Base-by-base conservation (phyloP, 2,329 filamentous ascomycete genomes). In the Paraphaeosphaeria sporulosa region DNA sequence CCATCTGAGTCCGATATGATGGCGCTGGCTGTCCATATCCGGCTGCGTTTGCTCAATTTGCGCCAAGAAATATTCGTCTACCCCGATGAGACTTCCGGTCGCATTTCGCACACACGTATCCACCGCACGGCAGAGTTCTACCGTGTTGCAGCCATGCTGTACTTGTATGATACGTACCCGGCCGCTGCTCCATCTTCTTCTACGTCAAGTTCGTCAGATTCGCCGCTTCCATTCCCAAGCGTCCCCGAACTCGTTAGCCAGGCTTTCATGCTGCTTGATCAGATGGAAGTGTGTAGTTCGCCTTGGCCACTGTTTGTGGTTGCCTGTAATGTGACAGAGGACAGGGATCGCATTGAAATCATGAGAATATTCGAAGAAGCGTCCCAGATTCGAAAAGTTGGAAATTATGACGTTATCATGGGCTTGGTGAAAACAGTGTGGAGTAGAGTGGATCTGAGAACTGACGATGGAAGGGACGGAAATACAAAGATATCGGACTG, bases 41-140 rank as follows among this genome's bases (percentile, higher is more conserved):
- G 65, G 58, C 58, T 40, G 21, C 74, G 57, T 25, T 64, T 71
- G 12, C 59, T 60, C 21, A 61, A 60, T 65, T 56, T 65, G 58
- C 61, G 53, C 43, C 72, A 65, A 66, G 75, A 65, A 59, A 74
- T 60, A 58, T 67, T 42, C 58, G 66, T 59, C 66, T 63, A 55
- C 2, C 25, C 61, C 61, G 63, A 66, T 67, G 65, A 64, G 68
- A 74, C 72, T 17, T 57, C 59, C 1, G 72, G 75, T 7, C 70
- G 66, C 34, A 67, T 66, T n/a, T 61, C 68, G 27, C 68, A 58
- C 23, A 73, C 43, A 61, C 76, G 30, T 70, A 76, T 80, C 64
- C 74, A 71, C 49, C 74, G 77, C 42, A 85, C 83, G 3, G 82
- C 83, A 10, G 82, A 85, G 67, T 76, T 84, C n/a, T 85, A 85